Evolutionary conservation across 805 yeast species (phyloP).

Genomic region (Candida corydali): DNA sequence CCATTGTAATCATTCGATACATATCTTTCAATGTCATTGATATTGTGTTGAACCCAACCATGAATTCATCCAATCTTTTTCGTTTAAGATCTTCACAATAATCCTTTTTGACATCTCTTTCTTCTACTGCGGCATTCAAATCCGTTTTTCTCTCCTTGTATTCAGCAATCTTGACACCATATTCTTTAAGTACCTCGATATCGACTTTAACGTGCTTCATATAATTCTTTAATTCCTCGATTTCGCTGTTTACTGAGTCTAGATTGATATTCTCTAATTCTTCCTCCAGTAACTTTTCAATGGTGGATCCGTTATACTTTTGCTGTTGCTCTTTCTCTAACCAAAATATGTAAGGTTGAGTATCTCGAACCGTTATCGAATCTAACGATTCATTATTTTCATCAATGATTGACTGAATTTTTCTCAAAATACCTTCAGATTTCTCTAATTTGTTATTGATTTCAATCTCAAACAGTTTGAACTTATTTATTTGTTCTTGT

Average conservation of each 20-base stretch:
- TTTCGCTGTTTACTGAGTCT: constrained; percentile 46
- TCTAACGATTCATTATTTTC: constrained; percentile 38
- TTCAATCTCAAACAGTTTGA: constrained; percentile 65
- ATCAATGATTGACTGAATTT: constrained; percentile 36
- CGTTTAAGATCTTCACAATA: constrained; percentile 67
- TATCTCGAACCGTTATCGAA: constrained; percentile 50
- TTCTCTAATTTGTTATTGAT: constrained; percentile 61
- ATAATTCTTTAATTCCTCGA: constrained; percentile 51
- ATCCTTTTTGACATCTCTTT: constrained; percentile 61
- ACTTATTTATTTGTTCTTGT: constrained; percentile 46
- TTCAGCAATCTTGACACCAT: constrained; percentile 63
- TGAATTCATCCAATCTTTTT: constrained; percentile 79
- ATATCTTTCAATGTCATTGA: constrained; percentile 88
- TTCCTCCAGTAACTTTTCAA: constrained; percentile 46
- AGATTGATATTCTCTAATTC: constrained; percentile 48
- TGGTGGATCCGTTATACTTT: constrained; percentile 29
- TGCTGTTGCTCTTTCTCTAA: constrained; percentile 35
- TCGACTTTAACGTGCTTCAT: constrained; percentile 60
- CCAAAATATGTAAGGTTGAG: constrained; percentile 49
- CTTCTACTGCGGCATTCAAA: constrained; percentile 60
- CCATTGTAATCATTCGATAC: constrained; percentile 99
- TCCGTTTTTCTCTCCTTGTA: constrained; percentile 60
- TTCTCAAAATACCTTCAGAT: constrained; percentile 35
- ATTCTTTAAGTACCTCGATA: constrained; percentile 71
- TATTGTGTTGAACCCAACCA: constrained; percentile 85